Conservation (phyloP, 768 basidiomycete species). For the Mycena floridula region DNA sequence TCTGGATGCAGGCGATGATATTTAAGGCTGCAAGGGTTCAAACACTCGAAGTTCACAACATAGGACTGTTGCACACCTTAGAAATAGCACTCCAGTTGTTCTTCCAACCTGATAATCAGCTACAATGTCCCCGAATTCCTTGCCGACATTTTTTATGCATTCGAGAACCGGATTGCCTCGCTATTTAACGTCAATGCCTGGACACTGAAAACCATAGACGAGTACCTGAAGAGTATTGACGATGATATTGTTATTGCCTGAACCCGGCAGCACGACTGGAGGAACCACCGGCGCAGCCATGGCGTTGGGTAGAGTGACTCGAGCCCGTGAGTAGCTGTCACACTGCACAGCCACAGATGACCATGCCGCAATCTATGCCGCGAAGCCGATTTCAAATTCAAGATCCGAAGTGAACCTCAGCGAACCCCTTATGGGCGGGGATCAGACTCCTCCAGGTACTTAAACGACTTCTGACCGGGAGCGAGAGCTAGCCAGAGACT, state of each 20-base stretch:
- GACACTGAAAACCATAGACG: constrained; percentile 2
- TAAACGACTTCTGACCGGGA: too few species aligned
- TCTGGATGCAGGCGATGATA: constrained; percentile 98
- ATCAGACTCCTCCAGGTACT: too few species aligned
- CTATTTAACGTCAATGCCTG: constrained; percentile 28
- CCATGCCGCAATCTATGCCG: too few species aligned
- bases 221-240: not conserved
- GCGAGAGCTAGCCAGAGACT: too few species aligned
- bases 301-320: too few species aligned
- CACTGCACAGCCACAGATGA: too few species aligned
- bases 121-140: constrained; percentile 91
- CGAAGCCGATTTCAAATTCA: too few species aligned
- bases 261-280: not conserved
- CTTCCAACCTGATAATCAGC: constrained; percentile 95
- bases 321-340: too few species aligned
- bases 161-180: constrained; percentile 87
- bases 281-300: not conserved
- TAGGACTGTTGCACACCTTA: constrained; percentile 51
- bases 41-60: not conserved
- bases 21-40: constrained; percentile 43
- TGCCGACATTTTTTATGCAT: constrained; percentile 80
- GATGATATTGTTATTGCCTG: not conserved
- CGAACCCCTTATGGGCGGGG: too few species aligned
- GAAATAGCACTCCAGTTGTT: constrained; percentile 87
- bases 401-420: too few species aligned